phyloP scores from a whole-genome alignment of 176 grass and related monocot genomes.

The Chloris gayana region DNA sequence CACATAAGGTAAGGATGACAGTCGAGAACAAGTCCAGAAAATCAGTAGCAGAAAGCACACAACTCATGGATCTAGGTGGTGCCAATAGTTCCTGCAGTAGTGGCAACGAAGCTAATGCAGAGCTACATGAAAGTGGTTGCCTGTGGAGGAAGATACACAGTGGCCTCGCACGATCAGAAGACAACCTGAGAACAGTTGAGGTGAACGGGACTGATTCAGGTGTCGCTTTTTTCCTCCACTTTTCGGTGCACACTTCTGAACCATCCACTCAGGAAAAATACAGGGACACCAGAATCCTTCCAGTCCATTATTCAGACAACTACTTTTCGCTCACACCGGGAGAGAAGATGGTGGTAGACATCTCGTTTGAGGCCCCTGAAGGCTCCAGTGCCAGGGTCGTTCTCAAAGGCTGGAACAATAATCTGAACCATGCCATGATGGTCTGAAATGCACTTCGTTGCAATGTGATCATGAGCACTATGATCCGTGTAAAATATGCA shows the following conservation, averaged over 20 bases:
- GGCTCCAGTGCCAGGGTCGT: constrained; percentile 59
- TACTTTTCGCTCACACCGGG: constrained; percentile 79
- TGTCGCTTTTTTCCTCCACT: constrained; percentile 86
- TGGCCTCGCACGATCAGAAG: constrained; percentile 25
- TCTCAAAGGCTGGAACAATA: constrained; percentile 83
- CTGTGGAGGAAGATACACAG: constrained; percentile 53
- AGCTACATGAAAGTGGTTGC: constrained; percentile 26
- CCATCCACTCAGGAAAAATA: constrained; percentile 29
- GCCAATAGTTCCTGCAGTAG: constrained; percentile 7
- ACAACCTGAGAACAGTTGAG: constrained; percentile 29
- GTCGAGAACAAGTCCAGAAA: constrained; percentile 71
- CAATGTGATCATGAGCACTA: constrained; percentile 5
- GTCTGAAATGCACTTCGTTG: constrained; percentile 30
- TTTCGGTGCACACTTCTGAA: constrained; percentile 74
- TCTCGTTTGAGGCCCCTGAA: constrained; percentile 72
- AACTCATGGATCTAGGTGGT: constrained; percentile 9
- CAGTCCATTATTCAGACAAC: constrained; percentile 92
- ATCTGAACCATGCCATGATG: constrained; percentile 46
- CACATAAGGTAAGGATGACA: constrained; percentile 62
- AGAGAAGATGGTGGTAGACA: constrained; percentile 62
- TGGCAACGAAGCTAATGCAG: constrained; percentile 6
- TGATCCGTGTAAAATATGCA: constrained; percentile 28
- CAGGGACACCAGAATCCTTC: constrained; percentile 88
- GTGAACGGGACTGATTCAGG: constrained; percentile 69
- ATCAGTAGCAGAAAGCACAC: constrained; percentile 33